phyloP scores from a whole-genome alignment of 2,329 filamentous ascomycete genomes.

The Diaporthe sp. region DNA sequence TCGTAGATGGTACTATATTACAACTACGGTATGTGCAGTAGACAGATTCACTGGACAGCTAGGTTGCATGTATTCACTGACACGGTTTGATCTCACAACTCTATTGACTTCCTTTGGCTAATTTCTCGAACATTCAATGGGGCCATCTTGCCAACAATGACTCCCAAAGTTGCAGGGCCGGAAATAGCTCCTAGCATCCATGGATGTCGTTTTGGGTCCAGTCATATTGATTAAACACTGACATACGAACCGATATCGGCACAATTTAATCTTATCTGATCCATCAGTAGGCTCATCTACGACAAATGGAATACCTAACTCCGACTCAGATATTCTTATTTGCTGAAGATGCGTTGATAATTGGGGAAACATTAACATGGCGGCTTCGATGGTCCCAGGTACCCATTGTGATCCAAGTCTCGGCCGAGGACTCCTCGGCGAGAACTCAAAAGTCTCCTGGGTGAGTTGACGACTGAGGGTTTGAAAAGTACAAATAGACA shows the following conservation, averaged over 20 bases:
- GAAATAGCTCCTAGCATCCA: neutral
- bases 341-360: neutral
- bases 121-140: too few relatives aligned
- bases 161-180: neutral
- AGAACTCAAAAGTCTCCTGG: neutral
- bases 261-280: slow-evolving; percentile 10
- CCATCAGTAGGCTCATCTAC: neutral
- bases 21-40: neutral
- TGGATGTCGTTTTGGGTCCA: neutral
- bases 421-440: neutral
- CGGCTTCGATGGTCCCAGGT: neutral
- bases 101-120: too few relatives aligned
- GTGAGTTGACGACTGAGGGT: neutral
- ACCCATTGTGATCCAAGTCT: neutral
- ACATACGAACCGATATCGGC: neutral
- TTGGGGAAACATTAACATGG: neutral
- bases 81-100: neutral
- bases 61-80: neutral
- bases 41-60: neutral
- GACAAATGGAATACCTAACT: neutral
- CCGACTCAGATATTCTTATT: neutral
- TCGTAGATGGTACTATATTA: neutral
- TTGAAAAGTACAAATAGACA: neutral
- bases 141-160: neutral
- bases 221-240: neutral